phyloP scores from a whole-genome alignment of 306 rosid genomes.

The Rosa persica region DNA sequence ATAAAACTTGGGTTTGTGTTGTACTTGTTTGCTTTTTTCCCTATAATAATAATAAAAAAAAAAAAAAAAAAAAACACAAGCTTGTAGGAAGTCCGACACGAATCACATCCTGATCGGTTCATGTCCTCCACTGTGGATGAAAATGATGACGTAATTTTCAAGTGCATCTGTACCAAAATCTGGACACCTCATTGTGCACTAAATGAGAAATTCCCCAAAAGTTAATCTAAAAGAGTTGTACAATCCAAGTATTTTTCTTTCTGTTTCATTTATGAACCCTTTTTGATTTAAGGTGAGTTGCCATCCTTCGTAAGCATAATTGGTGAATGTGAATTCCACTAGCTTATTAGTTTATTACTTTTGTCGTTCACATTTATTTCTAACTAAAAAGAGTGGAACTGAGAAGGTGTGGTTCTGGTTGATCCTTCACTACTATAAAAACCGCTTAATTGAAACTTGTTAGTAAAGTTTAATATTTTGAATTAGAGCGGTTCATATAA shows the following conservation, averaged over 20 bases:
- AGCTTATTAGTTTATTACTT: background rate
- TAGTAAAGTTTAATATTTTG: background rate
- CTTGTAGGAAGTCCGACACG: background rate
- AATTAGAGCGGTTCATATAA: background rate
- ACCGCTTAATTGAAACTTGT: background rate
- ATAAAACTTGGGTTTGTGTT: too few species aligned
- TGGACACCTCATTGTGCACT: constrained; percentile 7
- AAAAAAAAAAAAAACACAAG: too few species aligned
- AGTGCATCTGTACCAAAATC: background rate
- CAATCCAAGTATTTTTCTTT: background rate
- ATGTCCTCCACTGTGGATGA: background rate
- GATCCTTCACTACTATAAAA: background rate
- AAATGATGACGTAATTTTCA: background rate
- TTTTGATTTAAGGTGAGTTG: background rate
- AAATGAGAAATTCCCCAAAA: background rate
- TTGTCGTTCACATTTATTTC: background rate
- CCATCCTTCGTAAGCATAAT: background rate
- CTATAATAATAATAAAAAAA: too few species aligned
- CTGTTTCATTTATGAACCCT: background rate
- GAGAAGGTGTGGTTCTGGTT: constrained; percentile 7
- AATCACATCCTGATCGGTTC: background rate
- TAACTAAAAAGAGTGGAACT: background rate
- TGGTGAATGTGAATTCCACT: background rate
- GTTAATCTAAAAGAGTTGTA: background rate
- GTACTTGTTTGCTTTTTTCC: too few species aligned